Percentiles rank a stretch among this genome's conserved stretches.
These are phyloP conservation scores for Suillus americanus DNA, from an alignment of 768 basidiomycete genomes.

Conservation along the genomic window DNA sequence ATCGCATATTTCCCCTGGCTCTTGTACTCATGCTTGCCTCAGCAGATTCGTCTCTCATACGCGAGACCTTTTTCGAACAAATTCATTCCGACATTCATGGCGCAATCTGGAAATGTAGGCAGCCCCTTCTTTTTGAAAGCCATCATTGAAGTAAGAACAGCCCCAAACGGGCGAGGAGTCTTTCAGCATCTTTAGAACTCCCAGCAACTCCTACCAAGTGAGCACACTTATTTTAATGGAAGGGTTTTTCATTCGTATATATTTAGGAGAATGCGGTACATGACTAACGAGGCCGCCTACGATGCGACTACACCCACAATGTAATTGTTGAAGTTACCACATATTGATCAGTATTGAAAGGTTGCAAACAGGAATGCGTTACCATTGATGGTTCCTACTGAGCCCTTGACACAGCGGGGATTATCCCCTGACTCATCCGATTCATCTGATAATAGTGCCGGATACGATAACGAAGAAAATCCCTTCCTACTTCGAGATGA, in stretches of 20 bases:
- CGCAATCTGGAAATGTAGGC: not conserved
- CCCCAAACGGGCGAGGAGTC: slow-evolving; percentile 24
- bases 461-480: not conserved
- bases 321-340: slow-evolving; percentile 7
- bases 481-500: not conserved
- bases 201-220: slow-evolving; percentile 23
- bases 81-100: not conserved
- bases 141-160: slow-evolving; percentile 11
- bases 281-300: not conserved
- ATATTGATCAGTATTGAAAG: not conserved
- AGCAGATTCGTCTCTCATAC: not conserved
- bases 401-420: not conserved
- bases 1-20: not conserved
- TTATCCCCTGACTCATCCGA: not conserved
- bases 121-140: not conserved
- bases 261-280: slow-evolving; percentile 1
- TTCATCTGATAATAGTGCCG: not conserved
- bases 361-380: slow-evolving; percentile 7
- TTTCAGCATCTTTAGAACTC: slow-evolving; percentile 15
- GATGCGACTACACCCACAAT: not conserved
- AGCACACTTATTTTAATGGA: slow-evolving; percentile 5
- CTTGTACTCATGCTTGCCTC: not conserved
- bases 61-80: not conserved
- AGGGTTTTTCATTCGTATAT: not conserved
- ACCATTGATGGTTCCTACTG: not conserved